These are phyloP conservation scores for Aspergillus sp. DNA, from an alignment of 2,329 filamentous ascomycete genomes.

Conservation along the genomic window DNA sequence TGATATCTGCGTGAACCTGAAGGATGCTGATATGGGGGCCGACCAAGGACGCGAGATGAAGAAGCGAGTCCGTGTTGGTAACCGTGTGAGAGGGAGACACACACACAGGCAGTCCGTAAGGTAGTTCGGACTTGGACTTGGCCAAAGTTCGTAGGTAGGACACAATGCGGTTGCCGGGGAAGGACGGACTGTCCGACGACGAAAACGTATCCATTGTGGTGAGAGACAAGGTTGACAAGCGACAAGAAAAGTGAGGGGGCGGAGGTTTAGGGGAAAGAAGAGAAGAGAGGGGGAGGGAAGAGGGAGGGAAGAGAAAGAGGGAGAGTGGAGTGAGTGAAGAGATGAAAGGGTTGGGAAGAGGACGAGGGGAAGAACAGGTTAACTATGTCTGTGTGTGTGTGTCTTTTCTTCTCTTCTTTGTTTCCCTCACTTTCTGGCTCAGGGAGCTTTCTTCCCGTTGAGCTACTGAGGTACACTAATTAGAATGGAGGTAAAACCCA, in stretches of 20 bases:
- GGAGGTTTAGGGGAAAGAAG: neutral
- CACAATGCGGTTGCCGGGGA: slow-evolving; percentile 38
- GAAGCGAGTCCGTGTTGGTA: slow-evolving; percentile 56
- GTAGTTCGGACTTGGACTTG: slow-evolving; percentile 37
- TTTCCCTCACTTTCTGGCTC: slow-evolving; percentile 6
- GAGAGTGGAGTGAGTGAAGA: neutral
- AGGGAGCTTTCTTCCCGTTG: slow-evolving; percentile 10
- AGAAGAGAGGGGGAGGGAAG: slow-evolving; percentile 8
- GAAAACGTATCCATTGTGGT: slow-evolving; percentile 20
- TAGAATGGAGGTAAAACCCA: slow-evolving; percentile 1
- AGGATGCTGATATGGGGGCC: slow-evolving; percentile 63
- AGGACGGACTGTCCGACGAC: slow-evolving; percentile 18
- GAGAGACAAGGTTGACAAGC: neutral
- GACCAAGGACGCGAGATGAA: slow-evolving; percentile 59
- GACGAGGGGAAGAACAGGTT: neutral
- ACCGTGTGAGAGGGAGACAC: slow-evolving; percentile 60
- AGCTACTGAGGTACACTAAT: slow-evolving; percentile 1
- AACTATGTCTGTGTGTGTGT: neutral
- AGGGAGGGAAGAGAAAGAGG: neutral
- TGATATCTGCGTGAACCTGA: slow-evolving; percentile 64
- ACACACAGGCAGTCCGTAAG: slow-evolving; percentile 41
- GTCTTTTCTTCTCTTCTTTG: neutral
- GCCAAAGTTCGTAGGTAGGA: slow-evolving; percentile 40
- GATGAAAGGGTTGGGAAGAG: neutral
- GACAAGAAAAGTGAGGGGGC: neutral